phyloP scores from a whole-genome alignment of 2,329 filamentous ascomycete genomes.

The Leptodontidium sp. region DNA sequence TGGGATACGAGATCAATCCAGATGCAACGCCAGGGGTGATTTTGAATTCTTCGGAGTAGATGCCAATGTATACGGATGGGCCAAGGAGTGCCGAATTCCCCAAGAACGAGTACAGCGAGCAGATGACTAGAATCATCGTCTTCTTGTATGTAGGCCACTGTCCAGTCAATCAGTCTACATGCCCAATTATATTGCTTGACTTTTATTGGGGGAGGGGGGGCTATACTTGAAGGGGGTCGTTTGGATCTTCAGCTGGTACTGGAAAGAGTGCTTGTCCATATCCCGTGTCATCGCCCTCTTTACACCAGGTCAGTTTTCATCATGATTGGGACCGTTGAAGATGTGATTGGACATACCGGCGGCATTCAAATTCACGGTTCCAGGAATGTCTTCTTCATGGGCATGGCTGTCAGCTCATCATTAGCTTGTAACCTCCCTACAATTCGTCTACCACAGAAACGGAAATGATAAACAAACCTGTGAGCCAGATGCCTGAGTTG shows the following conservation, averaged over 20 bases:
- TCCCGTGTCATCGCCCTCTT: conserved; percentile 65
- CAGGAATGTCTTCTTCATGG: conserved; percentile 62
- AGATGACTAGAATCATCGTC: conserved; percentile 61
- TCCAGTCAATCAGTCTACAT: neutral
- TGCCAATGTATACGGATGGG: conserved; percentile 64
- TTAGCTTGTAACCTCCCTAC: neutral
- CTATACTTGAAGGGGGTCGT: conserved; percentile 62
- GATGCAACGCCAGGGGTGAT: conserved; percentile 61
- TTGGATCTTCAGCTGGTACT: conserved; percentile 67
- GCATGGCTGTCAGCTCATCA: conserved; percentile 54
- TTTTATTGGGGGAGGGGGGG: too few relatives aligned
- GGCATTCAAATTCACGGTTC: conserved; percentile 62
- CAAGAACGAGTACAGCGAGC: conserved; percentile 64
- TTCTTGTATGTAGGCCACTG: conserved; percentile 65
- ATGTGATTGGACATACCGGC: conserved; percentile 39
- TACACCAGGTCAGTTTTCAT: neutral
- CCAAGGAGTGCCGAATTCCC: conserved; percentile 65
- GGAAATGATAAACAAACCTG: conserved; percentile 14
- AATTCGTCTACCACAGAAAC: neutral
- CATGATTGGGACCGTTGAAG: neutral
- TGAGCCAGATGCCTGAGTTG: conserved; percentile 24
- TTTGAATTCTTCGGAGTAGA: conserved; percentile 60
- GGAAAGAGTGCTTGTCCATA: conserved; percentile 68
- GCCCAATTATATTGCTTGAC: neutral
- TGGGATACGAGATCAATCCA: conserved; percentile 65